These are phyloP conservation scores for Fomes fomentarius DNA, from an alignment of 1,284 basidiomycete species.

Conservation along the genomic window DNA sequence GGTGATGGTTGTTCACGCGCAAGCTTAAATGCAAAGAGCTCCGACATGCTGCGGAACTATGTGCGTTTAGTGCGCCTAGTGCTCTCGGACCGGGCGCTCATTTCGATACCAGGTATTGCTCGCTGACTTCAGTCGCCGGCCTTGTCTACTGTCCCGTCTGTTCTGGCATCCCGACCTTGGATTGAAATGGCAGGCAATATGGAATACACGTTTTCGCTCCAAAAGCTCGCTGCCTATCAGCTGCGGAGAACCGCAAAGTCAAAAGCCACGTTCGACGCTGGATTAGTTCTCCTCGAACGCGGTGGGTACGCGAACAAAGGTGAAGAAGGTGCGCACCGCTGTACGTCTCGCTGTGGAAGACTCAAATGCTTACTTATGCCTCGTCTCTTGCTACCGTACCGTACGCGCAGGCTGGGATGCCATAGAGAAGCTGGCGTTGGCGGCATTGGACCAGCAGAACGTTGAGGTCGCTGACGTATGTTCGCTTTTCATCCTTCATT, in stretches of 20 bases:
- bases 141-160: no score
- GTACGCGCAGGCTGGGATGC: conserved; percentile 74
- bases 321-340: conserved; percentile 54
- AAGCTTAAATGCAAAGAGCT: no score
- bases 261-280: conserved; percentile 71
- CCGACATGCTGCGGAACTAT: no score
- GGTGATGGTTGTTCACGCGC: no score
- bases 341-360: not conserved
- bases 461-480: conserved; percentile 84
- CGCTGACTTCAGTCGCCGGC: no score
- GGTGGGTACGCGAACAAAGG: conserved; percentile 53
- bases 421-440: conserved; percentile 87
- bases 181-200: conserved; percentile 14
- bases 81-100: no score
- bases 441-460: conserved; percentile 84
- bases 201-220: conserved; percentile 56
- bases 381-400: not conserved
- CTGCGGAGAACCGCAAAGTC: conserved; percentile 71
- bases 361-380: not conserved
- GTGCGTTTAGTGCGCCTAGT: no score
- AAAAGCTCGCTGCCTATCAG: conserved; percentile 72
- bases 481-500: conserved; percentile 20
- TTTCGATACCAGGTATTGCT: no score
- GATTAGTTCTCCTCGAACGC: conserved; percentile 58
- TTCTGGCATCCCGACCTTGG: not conserved